phyloP scores from a whole-genome alignment of 306 rosid species.

The Cucumis sativus region Cucumber_9930_V3 NC_026658.2:4131001-4131500 shows the following conservation, averaged over 20 bases:
- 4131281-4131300: not conserved
- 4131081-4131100: no score
- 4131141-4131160: no score
- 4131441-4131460: conserved; percentile 11
- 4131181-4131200: no score
- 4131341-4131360: not conserved
- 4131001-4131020: no score
- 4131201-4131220: no score
- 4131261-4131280: not conserved
- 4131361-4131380: not conserved
- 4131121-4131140: no score
- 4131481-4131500: conserved; percentile 14
- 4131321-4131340: not conserved
- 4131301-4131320: not conserved
- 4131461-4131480: conserved; percentile 31
- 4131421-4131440: not conserved
- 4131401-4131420: not conserved
- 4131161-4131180: no score
- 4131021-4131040: no score
- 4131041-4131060: no score
- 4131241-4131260: not conserved
- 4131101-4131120: no score
- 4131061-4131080: no score
- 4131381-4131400: not conserved
- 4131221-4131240: not conserved